A percentile compares a stretch with the other conserved stretches of the same genome.
These are phyloP conservation scores for Fusarium mundagurra DNA, from an alignment of 2,329 filamentous ascomycete genomes.

Conservation along the genomic window DNA sequence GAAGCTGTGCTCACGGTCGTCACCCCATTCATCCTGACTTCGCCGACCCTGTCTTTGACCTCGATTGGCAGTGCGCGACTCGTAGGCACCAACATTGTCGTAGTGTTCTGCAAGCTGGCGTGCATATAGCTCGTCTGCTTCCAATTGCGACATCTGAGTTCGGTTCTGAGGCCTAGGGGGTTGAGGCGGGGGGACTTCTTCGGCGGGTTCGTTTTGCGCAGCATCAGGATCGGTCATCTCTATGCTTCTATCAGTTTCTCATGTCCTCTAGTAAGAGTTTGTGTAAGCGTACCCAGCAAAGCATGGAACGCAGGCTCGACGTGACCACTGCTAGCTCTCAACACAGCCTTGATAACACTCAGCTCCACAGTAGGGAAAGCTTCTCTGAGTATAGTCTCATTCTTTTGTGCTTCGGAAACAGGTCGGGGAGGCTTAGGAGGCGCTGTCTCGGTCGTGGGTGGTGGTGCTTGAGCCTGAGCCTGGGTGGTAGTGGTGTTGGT, in stretches of 20 bases:
- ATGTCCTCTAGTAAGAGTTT: neutral
- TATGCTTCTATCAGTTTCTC: constrained; percentile 45
- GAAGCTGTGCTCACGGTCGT: constrained; percentile 85
- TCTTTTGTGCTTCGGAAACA: constrained; percentile 82
- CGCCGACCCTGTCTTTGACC: constrained; percentile 55
- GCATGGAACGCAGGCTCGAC: constrained; percentile 97
- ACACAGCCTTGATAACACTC: constrained; percentile 84
- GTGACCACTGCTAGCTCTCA: constrained; percentile 84
- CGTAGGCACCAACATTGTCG: constrained; percentile 70
- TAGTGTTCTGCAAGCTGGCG: constrained; percentile 94
- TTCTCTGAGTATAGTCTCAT: constrained; percentile 88
- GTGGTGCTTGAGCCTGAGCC: neutral
- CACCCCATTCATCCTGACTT: constrained; percentile 49
- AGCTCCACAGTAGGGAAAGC: constrained; percentile 89
- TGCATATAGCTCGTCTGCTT: constrained; percentile 90
- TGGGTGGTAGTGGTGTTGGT: constrained; percentile 42
- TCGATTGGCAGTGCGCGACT: constrained; percentile 63
- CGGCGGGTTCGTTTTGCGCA: constrained; percentile 61
- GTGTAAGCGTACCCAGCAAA: constrained; percentile 71
- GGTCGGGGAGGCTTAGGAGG: constrained; percentile 90
- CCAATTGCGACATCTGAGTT: constrained; percentile 79
- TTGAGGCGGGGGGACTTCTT: constrained; percentile 73
- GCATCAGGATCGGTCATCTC: constrained; percentile 85
- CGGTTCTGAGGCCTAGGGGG: constrained; percentile 78
- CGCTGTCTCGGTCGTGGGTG: constrained; percentile 54